Evolutionary conservation across 2,329 filamentous ascomycete species (phyloP).

Genomic region (Lachnellula cervina): DNA sequence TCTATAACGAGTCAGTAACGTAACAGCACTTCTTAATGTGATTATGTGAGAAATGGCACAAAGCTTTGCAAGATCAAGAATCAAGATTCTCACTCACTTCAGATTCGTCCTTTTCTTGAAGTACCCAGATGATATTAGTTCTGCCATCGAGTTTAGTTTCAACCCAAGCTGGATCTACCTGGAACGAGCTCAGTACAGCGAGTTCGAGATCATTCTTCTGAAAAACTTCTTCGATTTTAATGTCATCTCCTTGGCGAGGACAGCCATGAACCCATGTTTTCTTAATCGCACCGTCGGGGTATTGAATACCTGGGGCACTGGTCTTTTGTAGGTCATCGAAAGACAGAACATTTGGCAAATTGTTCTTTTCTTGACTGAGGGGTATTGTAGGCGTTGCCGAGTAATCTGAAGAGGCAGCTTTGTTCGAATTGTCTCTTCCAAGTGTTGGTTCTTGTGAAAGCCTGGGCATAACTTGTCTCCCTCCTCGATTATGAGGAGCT

Average conservation of each 20-base stretch:
- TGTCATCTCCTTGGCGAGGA: conserved; percentile 60
- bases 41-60: background rate
- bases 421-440: background rate
- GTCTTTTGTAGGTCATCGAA: conserved; percentile 8
- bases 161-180: conserved; percentile 66
- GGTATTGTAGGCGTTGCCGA: background rate
- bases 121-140: conserved; percentile 59
- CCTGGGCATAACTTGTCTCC: conserved; percentile 7
- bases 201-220: conserved; percentile 67
- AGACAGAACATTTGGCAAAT: conserved; percentile 1
- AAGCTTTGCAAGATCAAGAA: background rate
- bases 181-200: conserved; percentile 80
- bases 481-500: conserved; percentile 1
- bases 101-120: conserved; percentile 48
- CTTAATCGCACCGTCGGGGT: conserved; percentile 60
- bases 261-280: conserved; percentile 72
- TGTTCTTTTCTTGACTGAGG: background rate
- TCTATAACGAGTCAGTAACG: conserved; percentile 34
- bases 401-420: background rate
- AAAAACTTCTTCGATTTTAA: conserved; percentile 83
- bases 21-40: background rate
- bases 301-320: conserved; percentile 25
- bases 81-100: conserved; percentile 40
- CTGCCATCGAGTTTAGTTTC: conserved; percentile 54
- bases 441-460: background rate